A percentile compares a stretch with the other conserved stretches of the same genome.
phyloP scores from a whole-genome alignment of 495 filamentous ascomycete genomes.

The Neurospora cerealis region DNA sequence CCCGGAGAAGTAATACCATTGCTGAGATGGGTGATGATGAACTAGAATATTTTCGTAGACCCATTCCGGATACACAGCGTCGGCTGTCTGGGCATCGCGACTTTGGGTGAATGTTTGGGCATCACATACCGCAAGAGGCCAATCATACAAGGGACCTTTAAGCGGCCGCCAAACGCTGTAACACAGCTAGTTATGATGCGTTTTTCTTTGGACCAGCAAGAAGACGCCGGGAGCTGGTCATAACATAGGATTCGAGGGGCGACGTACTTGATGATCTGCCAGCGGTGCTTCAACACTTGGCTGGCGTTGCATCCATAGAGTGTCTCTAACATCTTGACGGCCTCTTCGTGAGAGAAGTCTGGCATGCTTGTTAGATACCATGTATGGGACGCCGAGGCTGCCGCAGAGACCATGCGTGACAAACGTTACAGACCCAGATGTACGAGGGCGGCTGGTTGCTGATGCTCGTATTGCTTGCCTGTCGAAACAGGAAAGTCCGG shows the following conservation, averaged over 20 bases:
- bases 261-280: background rate
- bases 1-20: background rate
- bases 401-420: background rate
- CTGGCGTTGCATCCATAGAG: background rate
- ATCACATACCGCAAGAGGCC: background rate
- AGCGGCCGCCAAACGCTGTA: background rate
- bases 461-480: background rate
- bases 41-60: background rate
- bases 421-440: background rate
- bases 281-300: background rate
- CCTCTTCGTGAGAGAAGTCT: background rate
- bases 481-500: background rate
- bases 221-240: background rate
- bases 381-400: background rate
- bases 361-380: background rate
- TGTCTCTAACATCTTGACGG: background rate
- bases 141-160: background rate
- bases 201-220: background rate
- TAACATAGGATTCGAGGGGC: background rate
- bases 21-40: background rate
- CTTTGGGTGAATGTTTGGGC: background rate
- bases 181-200: background rate
- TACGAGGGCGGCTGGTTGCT: background rate
- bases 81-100: background rate
- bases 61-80: background rate